These are phyloP conservation scores for Punctularia strigosozonata DNA, from an alignment of 768 basidiomycete genomes.

Conservation along the genomic window DNA sequence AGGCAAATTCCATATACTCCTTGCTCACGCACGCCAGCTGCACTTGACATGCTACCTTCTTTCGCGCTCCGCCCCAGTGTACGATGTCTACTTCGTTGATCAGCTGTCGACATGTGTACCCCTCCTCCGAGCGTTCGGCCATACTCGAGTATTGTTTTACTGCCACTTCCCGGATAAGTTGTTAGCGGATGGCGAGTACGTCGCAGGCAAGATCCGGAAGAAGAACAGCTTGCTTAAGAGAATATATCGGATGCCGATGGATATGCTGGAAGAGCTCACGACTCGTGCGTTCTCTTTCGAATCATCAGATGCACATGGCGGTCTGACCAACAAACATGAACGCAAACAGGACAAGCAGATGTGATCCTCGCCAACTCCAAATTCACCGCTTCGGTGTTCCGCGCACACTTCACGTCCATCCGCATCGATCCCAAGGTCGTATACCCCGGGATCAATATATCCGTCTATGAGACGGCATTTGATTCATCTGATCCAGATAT, in stretches of 20 bases:
- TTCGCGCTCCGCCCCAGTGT: constrained; percentile 28
- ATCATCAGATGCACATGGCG: not conserved
- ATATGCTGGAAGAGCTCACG: constrained; percentile 80
- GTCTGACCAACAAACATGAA: not conserved
- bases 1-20: constrained; percentile 81
- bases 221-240: constrained; percentile 45
- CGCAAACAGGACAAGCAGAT: constrained; percentile 67
- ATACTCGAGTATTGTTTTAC: constrained; percentile 88
- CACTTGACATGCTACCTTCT: constrained; percentile 68
- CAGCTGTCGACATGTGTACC: constrained; percentile 91
- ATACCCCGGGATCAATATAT: constrained; percentile 89
- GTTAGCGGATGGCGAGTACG: constrained; percentile 57
- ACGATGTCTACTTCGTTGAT: constrained; percentile 90
- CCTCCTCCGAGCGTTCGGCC: constrained; percentile 51
- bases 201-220: constrained; percentile 37
- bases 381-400: constrained; percentile 81
- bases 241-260: constrained; percentile 82
- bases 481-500: constrained; percentile 39
- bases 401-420: constrained; percentile 63
- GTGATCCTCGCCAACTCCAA: constrained; percentile 83
- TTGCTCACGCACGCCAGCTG: constrained; percentile 82
- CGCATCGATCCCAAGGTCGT: constrained; percentile 55
- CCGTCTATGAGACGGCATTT: constrained; percentile 45
- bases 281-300: constrained; percentile 47
- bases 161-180: constrained; percentile 98